Conservation (phyloP, 2,329 filamentous ascomycete genomes). For the Alternaria sp. region DNA sequence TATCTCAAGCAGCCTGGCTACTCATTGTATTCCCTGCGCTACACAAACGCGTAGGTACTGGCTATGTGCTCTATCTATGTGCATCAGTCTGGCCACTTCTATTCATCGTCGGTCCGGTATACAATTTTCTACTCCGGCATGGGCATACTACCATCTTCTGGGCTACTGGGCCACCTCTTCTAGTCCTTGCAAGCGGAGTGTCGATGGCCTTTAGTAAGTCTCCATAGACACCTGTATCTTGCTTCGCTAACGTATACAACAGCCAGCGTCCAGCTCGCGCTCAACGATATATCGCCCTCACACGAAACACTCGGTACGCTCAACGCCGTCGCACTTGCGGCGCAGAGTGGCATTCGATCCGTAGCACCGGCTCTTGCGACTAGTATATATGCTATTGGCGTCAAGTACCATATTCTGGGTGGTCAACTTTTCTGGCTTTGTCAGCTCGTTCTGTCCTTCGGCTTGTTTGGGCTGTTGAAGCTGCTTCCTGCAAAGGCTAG, state of each 20-base stretch:
- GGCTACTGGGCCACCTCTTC: constrained; percentile 49
- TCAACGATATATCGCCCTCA: constrained; percentile 76
- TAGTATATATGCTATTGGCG: constrained; percentile 71
- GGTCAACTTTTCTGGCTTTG: constrained; percentile 73
- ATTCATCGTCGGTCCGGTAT: constrained; percentile 61
- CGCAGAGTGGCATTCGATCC: constrained; percentile 66
- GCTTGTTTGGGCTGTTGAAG: constrained; percentile 22
- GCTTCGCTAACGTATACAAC: constrained; percentile 1
- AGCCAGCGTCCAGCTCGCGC: constrained; percentile 70
- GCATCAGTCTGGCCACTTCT: constrained; percentile 68
- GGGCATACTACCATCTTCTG: constrained; percentile 62
- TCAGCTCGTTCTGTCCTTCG: constrained; percentile 48
- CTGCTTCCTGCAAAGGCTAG: constrained; percentile 34
- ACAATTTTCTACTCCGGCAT: constrained; percentile 63
- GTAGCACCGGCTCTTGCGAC: constrained; percentile 71
- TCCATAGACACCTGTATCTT: not conserved
- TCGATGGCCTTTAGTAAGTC: constrained; percentile 54
- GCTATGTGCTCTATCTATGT: constrained; percentile 66
- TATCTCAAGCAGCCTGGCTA: constrained; percentile 73
- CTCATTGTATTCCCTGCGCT: constrained; percentile 72
- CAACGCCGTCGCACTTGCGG: constrained; percentile 71
- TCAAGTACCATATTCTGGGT: constrained; percentile 64
- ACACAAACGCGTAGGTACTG: constrained; percentile 70
- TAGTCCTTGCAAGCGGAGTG: constrained; percentile 6
- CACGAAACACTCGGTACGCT: constrained; percentile 70